Evolutionary conservation across 352 stramenopile genomes (phyloP), one percentile per base, ranked within the genome.

Genomic region (Pythium insidiosum): DNA sequence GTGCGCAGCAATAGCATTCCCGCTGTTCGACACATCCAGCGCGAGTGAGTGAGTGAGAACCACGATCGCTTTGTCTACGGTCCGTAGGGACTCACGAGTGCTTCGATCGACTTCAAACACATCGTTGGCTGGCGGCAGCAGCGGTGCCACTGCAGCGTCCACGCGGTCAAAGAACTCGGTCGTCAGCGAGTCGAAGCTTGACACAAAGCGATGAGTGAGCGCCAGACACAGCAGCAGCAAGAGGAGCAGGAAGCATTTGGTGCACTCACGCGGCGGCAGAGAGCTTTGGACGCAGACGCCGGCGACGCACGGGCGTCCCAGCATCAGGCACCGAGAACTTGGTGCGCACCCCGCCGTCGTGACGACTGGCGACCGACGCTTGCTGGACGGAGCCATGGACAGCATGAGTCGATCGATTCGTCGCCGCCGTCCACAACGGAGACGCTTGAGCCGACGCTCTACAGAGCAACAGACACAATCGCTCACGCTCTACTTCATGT

Each of bases 121-220:
- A 3, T 73, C 52, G 38, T 90, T 90, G 33, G 73, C 53, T 1
- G 78, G 78, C 11, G 78, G 75, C 30, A 76, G 52, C 26, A 90
- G 52, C 24, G 78, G 78, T 49, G 54, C 54, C 28, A 90, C 53
- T 1, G 78, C 78, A 25, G 20, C 38, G 31, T 87, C 58, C 18
- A 88, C 73, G 16, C 73, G 73, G 26, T 87, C 75, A 19, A 90
- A 61, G 50, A 86, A 90, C 34, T 60, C 46, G 5, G 47, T 43
- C 30, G 68, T 64, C 21, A 90, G 44, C 21, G 48, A 53, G 1
- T 47, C 34, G 36, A 90, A 90, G 48, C 78, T 90, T 40, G 12
- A 31, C 9, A 41, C 2, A 46, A 25, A 13, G 6, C 24, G n/a
- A n/a, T n/a, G n/a, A n/a, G n/a, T n/a, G n/a, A n/a, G n/a, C n/a